Evolutionary conservation across 495 filamentous ascomycete genomes (phyloP), one percentile per base, ranked within the genome.

Genomic region (Penicillium mononematosum): DNA sequence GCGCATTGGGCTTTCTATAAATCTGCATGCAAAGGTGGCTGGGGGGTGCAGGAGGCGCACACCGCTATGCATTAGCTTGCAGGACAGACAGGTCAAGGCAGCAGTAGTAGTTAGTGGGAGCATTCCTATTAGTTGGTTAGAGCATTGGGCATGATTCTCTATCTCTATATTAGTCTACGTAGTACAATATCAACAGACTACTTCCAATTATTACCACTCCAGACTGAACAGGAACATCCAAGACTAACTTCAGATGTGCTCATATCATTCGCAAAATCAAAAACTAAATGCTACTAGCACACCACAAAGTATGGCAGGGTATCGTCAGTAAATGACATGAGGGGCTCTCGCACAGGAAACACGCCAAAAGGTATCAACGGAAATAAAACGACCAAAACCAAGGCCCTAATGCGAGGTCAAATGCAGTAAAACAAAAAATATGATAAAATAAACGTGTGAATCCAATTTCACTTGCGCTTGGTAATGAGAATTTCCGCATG

Each of bases 321-420:
- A 69, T 69, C 66, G 66, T 62, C 64, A 63, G 56, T 58, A 60
- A 60, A 52, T 66, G 59, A 58, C 61, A 66, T 52, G 31, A 49
- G 52, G 39, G 44, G 34, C 45, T 45, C 47, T 48, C 52, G 46
- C 62, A 56, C 45, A 60, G 46, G 29, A 56, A 58, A 59, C 50
- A 58, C 56, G 61, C 54, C 63, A 56, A 46, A 46, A 59, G 63
- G 50, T 59, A 60, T 61, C 65, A 57, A 57, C 25, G 39, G 25
- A 55, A 56, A 64, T 31, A 24, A 38, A 46, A 59, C 31, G 48
- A 32, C 29, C 20, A 47, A 56, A 42, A 51, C 24, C 16, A 52
- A 29, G 45, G 27, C 41, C 39, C 36, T 48, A 52, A 49, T 44
- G 48, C 47, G 2, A 45, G 36, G 38, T 47, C 39, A 44, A 55